Conservation (phyloP, 345 rosid genomes). For the Psidium friedrichsthalianum region DNA sequence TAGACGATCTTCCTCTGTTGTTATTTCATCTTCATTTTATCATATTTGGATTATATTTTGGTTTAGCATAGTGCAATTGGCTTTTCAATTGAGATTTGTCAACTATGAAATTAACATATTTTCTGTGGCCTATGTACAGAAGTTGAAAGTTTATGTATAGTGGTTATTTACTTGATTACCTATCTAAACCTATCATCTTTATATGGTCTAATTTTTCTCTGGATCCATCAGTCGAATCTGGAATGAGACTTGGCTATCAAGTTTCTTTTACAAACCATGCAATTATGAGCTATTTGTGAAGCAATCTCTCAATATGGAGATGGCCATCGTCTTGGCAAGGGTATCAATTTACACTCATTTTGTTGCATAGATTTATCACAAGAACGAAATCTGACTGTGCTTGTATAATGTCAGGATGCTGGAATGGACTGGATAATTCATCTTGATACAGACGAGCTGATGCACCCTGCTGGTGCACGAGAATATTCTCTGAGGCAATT, state of each 20-base stretch:
- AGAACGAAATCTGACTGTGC: background rate
- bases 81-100: background rate
- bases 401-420: slow-evolving; percentile 45
- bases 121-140: background rate
- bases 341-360: slow-evolving; percentile 26
- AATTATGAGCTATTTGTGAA: slow-evolving; percentile 94
- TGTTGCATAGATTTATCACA: background rate
- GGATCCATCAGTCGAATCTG: slow-evolving; percentile 65
- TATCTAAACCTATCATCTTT: background rate
- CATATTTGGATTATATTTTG: background rate
- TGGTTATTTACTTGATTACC: background rate
- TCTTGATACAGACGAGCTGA: slow-evolving; percentile 87
- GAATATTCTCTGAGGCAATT: slow-evolving; percentile 81
- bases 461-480: slow-evolving; percentile 87
- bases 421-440: slow-evolving; percentile 92
- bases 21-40: background rate
- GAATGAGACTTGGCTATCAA: slow-evolving; percentile 97
- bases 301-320: slow-evolving; percentile 99
- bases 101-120: background rate
- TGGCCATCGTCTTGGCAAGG: slow-evolving; percentile 99
- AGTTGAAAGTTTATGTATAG: background rate
- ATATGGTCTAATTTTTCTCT: background rate
- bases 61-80: background rate
- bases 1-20: background rate
- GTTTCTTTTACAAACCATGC: slow-evolving; percentile 96